Conservation (phyloP, 352 stramenopile genomes). For the Pythium phragmiticola region DNA sequence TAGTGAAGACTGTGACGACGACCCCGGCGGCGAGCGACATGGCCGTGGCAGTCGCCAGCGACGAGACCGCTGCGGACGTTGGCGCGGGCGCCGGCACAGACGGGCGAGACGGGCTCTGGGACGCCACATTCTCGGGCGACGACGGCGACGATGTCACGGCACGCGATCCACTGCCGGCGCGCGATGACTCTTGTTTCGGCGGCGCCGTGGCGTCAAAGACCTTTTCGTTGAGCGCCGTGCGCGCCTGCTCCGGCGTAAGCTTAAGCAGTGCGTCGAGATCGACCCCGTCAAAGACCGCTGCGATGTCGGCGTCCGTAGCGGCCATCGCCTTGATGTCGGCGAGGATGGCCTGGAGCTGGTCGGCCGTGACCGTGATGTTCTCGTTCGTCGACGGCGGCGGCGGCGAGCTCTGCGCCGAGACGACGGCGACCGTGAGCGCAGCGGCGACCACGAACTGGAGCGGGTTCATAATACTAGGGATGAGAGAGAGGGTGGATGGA, state of each 20-base stretch:
- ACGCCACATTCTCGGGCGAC: slow-evolving; percentile 1
- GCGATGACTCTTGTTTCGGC: neutral
- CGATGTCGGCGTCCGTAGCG: slow-evolving; percentile 10
- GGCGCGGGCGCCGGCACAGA: neutral
- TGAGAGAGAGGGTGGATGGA: neutral
- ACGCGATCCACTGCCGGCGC: neutral
- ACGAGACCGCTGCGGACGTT: neutral
- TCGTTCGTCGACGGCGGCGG: neutral
- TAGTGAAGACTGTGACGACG: neutral
- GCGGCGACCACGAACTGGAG: slow-evolving; percentile 6
- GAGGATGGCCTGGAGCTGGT: slow-evolving; percentile 10
- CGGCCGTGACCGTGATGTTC: slow-evolving; percentile 10
- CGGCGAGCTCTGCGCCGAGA: neutral
- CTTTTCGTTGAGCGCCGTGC: slow-evolving; percentile 9
- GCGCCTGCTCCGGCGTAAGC: slow-evolving; percentile 15
- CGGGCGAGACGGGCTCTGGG: neutral
- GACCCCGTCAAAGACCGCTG: slow-evolving; percentile 7
- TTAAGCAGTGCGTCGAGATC: slow-evolving; percentile 17
- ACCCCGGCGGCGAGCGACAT: slow-evolving; percentile 1
- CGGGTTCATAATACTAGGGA: slow-evolving; percentile 9
- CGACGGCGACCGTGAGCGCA: slow-evolving; percentile 5
- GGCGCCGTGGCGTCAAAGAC: slow-evolving; percentile 8
- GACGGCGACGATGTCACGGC: slow-evolving; percentile 1
- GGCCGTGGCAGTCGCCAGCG: neutral
- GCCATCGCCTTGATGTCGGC: slow-evolving; percentile 10